phyloP scores from a whole-genome alignment of 768 basidiomycete species.

The Naganishia antarctica region DNA sequence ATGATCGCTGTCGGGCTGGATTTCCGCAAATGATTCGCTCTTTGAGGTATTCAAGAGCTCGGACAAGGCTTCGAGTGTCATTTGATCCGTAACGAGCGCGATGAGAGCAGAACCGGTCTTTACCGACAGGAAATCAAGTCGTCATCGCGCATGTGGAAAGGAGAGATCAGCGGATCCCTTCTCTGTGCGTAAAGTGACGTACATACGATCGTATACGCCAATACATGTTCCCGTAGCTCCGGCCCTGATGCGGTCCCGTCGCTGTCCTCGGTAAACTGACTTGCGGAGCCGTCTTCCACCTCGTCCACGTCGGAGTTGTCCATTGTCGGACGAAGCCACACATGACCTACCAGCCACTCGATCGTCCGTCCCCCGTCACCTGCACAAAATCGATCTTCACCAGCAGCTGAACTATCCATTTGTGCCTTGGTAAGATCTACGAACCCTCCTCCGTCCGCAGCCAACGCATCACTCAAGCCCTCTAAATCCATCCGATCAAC shows the following conservation, averaged over 20 bases:
- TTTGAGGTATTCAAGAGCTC: background rate
- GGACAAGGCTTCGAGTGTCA: no score
- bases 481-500: background rate
- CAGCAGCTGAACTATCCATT: no score
- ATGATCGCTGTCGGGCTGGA: no score
- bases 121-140: no score
- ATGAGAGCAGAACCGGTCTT: background rate
- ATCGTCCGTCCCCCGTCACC: background rate
- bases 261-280: no score
- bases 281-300: background rate
- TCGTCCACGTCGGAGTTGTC: background rate
- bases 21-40: background rate
- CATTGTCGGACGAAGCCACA: background rate
- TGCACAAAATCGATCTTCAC: no score
- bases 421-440: no score
- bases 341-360: background rate
- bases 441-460: background rate
- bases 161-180: no score
- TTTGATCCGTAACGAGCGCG: background rate
- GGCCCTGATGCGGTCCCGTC: no score
- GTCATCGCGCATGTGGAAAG: no score
- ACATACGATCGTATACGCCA: conserved; percentile 17
- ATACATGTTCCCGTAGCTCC: background rate
- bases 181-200: background rate
- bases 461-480: conserved; percentile 1